phyloP scores from a whole-genome alignment of 2,329 filamentous ascomycete genomes.

The Pseudopyrenochaeta lycopersici region DNA sequence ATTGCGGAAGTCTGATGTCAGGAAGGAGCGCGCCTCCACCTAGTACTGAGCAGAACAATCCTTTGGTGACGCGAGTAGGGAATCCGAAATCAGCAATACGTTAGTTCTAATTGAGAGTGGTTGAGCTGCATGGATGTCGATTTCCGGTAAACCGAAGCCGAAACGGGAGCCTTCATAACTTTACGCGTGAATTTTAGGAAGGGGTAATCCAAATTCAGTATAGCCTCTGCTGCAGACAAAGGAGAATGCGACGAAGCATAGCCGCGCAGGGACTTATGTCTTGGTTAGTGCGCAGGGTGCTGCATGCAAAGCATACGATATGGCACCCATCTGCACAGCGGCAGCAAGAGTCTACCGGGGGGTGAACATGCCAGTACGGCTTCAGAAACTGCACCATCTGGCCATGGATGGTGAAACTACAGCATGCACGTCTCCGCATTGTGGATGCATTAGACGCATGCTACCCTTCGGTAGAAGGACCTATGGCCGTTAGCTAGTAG shows the following conservation, averaged over 20 bases:
- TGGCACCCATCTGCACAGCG: slow-evolving; percentile 16
- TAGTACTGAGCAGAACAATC: background rate
- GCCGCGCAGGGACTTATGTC: slow-evolving; percentile 13
- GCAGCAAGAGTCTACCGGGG: slow-evolving; percentile 25
- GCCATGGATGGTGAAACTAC: slow-evolving; percentile 19
- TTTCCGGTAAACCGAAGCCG: slow-evolving; percentile 7
- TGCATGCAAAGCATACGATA: slow-evolving; percentile 39
- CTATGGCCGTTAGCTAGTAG: slow-evolving; percentile 20
- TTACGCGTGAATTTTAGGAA: slow-evolving; percentile 6
- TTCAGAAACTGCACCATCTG: slow-evolving; percentile 18
- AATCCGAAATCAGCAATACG: background rate
- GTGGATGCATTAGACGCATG: slow-evolving; percentile 25
- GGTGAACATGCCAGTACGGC: slow-evolving; percentile 17
- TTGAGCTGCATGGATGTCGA: slow-evolving; percentile 1
- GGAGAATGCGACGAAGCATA: slow-evolving; percentile 24
- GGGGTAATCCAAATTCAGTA: slow-evolving; percentile 16
- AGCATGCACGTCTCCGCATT: slow-evolving; percentile 29
- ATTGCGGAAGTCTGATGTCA: background rate
- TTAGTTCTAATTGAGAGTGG: background rate
- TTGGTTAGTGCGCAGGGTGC: slow-evolving; percentile 13
- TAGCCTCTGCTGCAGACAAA: slow-evolving; percentile 11
- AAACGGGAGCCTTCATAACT: slow-evolving; percentile 1
- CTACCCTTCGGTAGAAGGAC: slow-evolving; percentile 14
- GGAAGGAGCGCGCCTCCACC: background rate
- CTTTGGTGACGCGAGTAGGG: background rate